Conservation (phyloP, 169 alveolate species). For the Besnoitia besnoiti region DNA sequence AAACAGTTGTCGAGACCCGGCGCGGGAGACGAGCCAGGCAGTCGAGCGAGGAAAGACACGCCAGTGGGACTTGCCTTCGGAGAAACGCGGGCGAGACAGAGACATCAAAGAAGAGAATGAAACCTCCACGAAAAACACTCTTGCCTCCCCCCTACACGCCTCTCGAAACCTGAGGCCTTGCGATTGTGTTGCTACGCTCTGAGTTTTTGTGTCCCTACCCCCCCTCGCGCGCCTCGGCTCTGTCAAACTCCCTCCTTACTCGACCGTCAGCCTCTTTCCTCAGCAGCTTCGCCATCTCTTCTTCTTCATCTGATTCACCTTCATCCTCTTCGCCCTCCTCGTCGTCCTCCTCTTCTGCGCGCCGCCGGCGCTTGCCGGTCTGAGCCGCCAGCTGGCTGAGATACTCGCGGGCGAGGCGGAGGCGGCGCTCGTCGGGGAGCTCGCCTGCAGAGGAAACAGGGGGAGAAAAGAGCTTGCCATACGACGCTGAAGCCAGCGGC, state of each 20-base stretch:
- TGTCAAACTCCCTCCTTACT: not conserved
- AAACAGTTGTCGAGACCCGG: not conserved
- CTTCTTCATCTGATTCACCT: slow-evolving; percentile 17
- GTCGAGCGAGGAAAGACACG: not conserved
- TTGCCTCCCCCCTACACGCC: no score
- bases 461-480: no score
- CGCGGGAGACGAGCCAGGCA: not conserved
- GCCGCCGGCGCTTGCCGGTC: not conserved
- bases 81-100: not conserved
- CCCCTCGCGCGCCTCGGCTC: no score
- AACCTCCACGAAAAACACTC: no score
- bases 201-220: no score
- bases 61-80: no score
- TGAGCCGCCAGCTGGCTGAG: slow-evolving; percentile 34
- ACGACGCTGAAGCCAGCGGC: no score
- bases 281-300: not conserved
- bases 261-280: not conserved
- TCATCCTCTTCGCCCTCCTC: not conserved
- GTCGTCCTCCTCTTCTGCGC: not conserved
- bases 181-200: no score
- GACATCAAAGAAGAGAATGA: not conserved
- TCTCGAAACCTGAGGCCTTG: no score
- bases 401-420: slow-evolving; percentile 47
- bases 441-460: not conserved
- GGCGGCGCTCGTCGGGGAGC: slow-evolving; percentile 46